A percentile compares a stretch with the other conserved stretches of the same genome.
These are phyloP conservation scores for Neofusicoccum ribis DNA, from an alignment of 2,329 filamentous ascomycete species.

Conservation along the genomic window DNA sequence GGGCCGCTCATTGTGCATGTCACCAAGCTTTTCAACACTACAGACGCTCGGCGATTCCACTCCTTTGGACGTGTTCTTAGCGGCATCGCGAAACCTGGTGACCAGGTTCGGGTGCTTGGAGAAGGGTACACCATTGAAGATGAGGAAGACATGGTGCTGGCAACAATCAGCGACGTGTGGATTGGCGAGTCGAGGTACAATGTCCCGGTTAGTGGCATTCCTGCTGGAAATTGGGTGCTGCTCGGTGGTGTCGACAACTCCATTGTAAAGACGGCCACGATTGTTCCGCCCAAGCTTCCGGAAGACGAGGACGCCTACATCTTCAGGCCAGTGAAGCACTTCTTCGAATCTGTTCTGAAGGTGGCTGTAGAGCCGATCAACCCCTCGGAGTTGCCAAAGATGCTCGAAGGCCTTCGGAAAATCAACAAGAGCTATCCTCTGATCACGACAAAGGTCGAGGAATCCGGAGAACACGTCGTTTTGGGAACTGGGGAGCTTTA, in stretches of 20 bases:
- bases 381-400: slow-evolving; percentile 95
- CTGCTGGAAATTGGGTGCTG: slow-evolving; percentile 91
- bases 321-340: slow-evolving; percentile 88
- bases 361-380: slow-evolving; percentile 98
- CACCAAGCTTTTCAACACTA: slow-evolving; percentile 88
- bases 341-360: slow-evolving; percentile 97
- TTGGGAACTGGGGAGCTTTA: slow-evolving; percentile 97
- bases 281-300: slow-evolving; percentile 76
- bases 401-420: slow-evolving; percentile 94
- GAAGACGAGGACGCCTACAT: slow-evolving; percentile 93
- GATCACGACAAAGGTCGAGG: slow-evolving; percentile 94
- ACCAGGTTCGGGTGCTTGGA: slow-evolving; percentile 85
- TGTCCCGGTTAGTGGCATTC: slow-evolving; percentile 85
- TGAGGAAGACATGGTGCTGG: slow-evolving; percentile 92
- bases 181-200: slow-evolving; percentile 93
- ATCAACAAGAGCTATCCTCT: slow-evolving; percentile 98
- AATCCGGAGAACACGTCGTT: slow-evolving; percentile 94
- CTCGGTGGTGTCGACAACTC: slow-evolving; percentile 93
- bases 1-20: slow-evolving; percentile 89
- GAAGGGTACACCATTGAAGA: slow-evolving; percentile 96
- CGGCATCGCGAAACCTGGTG: slow-evolving; percentile 78
- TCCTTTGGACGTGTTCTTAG: slow-evolving; percentile 91
- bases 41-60: slow-evolving; percentile 87
- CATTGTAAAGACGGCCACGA: slow-evolving; percentile 94
- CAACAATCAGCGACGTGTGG: slow-evolving; percentile 81